Evolutionary conservation across 805 yeast species (phyloP).

Genomic region (Sungouiozyma intestinalis): DNA sequence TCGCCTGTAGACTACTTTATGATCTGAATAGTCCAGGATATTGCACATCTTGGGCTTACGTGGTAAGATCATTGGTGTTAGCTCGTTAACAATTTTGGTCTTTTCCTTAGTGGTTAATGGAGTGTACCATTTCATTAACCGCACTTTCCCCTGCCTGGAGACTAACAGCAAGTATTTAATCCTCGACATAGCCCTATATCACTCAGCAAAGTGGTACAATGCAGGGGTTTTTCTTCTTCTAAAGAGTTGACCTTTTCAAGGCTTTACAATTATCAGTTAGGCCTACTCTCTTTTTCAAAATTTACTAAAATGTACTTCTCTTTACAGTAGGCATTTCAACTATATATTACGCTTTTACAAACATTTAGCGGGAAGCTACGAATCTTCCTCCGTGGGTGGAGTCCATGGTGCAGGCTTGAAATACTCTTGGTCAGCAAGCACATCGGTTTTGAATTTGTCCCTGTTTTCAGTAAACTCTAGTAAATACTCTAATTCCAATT

Average conservation of each 20-base stretch:
- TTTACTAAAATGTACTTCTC: too few relatives aligned
- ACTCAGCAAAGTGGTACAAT: background rate
- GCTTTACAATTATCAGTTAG: too few relatives aligned
- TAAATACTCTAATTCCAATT: constrained; percentile 78
- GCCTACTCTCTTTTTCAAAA: too few relatives aligned
- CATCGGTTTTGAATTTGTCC: constrained; percentile 36
- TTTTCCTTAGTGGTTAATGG: constrained; percentile 80
- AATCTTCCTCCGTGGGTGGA: constrained; percentile 36
- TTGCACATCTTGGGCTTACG: constrained; percentile 94
- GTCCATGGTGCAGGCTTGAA: constrained; percentile 67
- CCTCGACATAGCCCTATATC: constrained; percentile 20
- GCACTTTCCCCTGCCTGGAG: constrained; percentile 90
- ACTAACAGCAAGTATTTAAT: constrained; percentile 70
- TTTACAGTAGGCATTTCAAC: too few relatives aligned
- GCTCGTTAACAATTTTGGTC: constrained; percentile 69
- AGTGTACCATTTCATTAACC: constrained; percentile 88
- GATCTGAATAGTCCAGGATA: constrained; percentile 68
- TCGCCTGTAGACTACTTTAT: constrained; percentile 77
- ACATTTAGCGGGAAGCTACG: too few relatives aligned
- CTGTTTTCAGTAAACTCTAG: constrained; percentile 61
- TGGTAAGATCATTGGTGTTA: constrained; percentile 73
- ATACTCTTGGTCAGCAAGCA: constrained; percentile 48
- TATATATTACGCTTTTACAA: too few relatives aligned
- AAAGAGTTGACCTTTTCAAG: too few relatives aligned
- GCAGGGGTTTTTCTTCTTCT: too few relatives aligned